A percentile compares a stretch with the other conserved stretches of the same genome.
phyloP scores from a whole-genome alignment of 192 early-diverging fungal species.

The Ambispora gerdemannii region DNA sequence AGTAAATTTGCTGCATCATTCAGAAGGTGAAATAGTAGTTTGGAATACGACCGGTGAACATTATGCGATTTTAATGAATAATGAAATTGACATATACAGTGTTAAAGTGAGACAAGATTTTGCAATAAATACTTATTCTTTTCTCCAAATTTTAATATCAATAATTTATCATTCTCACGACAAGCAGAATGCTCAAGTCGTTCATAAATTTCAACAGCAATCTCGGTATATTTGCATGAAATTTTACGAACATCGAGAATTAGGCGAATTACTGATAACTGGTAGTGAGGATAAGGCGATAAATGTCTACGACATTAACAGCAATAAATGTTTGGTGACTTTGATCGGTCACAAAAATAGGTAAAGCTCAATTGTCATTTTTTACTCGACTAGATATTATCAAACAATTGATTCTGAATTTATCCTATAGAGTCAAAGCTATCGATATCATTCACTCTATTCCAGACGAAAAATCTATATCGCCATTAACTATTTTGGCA shows the following conservation, averaged over 20 bases:
- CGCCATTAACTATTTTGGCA: slow-evolving; percentile 41
- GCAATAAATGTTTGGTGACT: slow-evolving; percentile 45
- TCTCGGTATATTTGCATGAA: slow-evolving; percentile 39
- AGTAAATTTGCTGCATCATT: slow-evolving; percentile 25
- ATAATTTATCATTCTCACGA: background rate
- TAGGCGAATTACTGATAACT: slow-evolving; percentile 50
- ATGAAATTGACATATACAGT: slow-evolving; percentile 53
- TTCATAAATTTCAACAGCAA: slow-evolving; percentile 17
- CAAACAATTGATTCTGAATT: slow-evolving; percentile 31
- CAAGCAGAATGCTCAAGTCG: slow-evolving; percentile 4
- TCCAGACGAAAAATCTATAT: background rate
- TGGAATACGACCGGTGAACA: slow-evolving; percentile 57
- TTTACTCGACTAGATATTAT: slow-evolving; percentile 29
- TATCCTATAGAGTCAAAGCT: slow-evolving; percentile 40
- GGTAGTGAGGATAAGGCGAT: slow-evolving; percentile 63
- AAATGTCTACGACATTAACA: slow-evolving; percentile 47
- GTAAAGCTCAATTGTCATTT: slow-evolving; percentile 33
- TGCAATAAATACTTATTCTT: background rate
- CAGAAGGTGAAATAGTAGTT: slow-evolving; percentile 49
- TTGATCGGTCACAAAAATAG: slow-evolving; percentile 46
- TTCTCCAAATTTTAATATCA: background rate
- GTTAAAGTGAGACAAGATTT: slow-evolving; percentile 48
- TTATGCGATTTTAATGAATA: slow-evolving; percentile 59
- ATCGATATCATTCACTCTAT: slow-evolving; percentile 34
- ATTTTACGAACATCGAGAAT: slow-evolving; percentile 34